Base-by-base conservation (phyloP, 345 rosid species). In the Salix viminalis region DNA sequence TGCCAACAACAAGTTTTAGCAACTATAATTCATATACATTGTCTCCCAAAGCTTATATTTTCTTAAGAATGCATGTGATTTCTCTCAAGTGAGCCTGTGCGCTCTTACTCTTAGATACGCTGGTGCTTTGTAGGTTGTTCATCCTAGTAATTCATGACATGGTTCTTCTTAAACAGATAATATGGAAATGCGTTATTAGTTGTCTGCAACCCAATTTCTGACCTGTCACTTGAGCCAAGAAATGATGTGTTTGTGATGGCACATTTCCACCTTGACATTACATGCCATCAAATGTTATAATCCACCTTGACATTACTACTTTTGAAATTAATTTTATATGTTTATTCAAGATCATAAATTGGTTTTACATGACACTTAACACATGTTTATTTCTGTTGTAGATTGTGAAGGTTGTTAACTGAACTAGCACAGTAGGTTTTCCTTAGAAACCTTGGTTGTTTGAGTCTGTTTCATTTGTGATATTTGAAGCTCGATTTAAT, bases 401-500 rank as follows among this genome's bases (percentile, higher is more conserved):
- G 54, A 41, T 41, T 26, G 41, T 74, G 69, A 42, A 74, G 14
- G 16, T 24, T 61, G 56, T 64, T 62, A 74, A 26, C 32, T 42
- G 58, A 74, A 32, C 23, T 64, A 62, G 68, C 41, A 26, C 21
- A 62, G 48, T 41, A 42, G 65, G 41, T 24, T 8, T 64, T 74
- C 44, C 37, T 71, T 48, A 10, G 34, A 28, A 19, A 15, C n/a
- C 44, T 10, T 48, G 15, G 7, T 7, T 52, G 11, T 26, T 71
- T 41, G 16, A 28, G 13, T 41, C 54, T 44, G 26, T 23, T 21
- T 39, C 39, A 14, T 44, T 26, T 65, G 67, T 64, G 41, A 48
- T 74, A 44, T 62, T 74, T 24, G 76, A 34, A 64, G 56, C 58
- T 30, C 28, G 39, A 62, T 21, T 72, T 72, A 72, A 34, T 72